phyloP scores from a whole-genome alignment of 108 stramenopile species.

The Nitzschia palea region DNA sequence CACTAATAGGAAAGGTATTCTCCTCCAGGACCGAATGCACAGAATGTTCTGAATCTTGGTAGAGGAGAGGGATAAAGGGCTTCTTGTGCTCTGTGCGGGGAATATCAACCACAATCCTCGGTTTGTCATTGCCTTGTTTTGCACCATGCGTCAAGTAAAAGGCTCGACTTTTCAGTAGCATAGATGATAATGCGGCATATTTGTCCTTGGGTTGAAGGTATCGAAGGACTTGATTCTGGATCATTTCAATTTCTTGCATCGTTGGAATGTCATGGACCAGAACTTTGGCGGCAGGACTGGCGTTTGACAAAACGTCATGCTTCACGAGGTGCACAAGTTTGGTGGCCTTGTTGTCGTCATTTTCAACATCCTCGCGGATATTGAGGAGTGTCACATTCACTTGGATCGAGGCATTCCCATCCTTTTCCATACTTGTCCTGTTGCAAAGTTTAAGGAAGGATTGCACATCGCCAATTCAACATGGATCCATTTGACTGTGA shows the following conservation, averaged over 20 bases:
- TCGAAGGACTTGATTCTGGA: constrained; percentile 35
- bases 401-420: too few species aligned
- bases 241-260: background rate
- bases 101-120: constrained; percentile 40
- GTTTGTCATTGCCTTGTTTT: background rate
- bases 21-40: constrained; percentile 26
- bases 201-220: constrained; percentile 49
- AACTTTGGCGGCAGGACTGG: background rate
- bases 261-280: background rate
- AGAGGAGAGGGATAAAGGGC: constrained; percentile 60
- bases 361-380: background rate
- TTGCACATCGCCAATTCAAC: too few species aligned
- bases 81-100: constrained; percentile 68
- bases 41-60: background rate
- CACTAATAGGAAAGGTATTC: constrained; percentile 38
- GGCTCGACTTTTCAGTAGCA: constrained; percentile 68
- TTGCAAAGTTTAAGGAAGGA: too few species aligned
- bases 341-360: background rate
- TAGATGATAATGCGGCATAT: constrained; percentile 56
- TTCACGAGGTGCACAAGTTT: background rate
- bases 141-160: constrained; percentile 26
- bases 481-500: too few species aligned
- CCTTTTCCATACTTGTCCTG: too few species aligned
- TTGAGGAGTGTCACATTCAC: constrained; percentile 3
- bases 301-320: background rate